Base-by-base conservation (phyloP, 768 basidiomycete species). In the Candolleomyces aberdarensis region DNA sequence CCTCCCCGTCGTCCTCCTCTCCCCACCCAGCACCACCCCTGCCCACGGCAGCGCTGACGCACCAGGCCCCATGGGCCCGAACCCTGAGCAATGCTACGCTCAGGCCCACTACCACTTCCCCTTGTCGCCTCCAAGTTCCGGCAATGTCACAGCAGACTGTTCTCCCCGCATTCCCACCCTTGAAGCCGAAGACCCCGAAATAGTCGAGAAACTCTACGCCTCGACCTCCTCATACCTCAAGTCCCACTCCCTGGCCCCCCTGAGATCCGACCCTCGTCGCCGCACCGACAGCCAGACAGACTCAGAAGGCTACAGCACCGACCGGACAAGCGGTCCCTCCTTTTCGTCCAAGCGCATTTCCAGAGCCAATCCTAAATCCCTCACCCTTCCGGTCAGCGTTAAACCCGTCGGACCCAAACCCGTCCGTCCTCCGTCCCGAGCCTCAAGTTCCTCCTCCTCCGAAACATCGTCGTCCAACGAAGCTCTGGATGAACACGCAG, bases 81-180 rank as follows among this genome's bases (percentile, higher is more conserved):
- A 58, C 41, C 48, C 60, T 44, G 71, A 74, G 53, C 65, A 59
- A 62, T 66, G 72, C n/a, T 65, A 64, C 46, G 17, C 39, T 13
- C 53, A 39, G 53, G 15, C 53, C 8, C 67, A 65, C n/a, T 75
- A 74, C 62, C 71, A 64, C 46, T 82, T 80, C 62, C 80, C 80
- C 1, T 72, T 78, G 49, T 81, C 81, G n/a, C 80, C 81, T 32
- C 75, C 82, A 9, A 77, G 72, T 58, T 80, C 83, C 36, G 74
- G 77, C 29, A 67, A 77, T 31, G 69, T 70, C 43, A 78, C 78
- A 14, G 76, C 77, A 5, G 66, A 69, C 31, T 74, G 80, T 50
- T 80, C 80, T 1, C 76, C 78, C 56, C 69, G 69, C 39, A 61
- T 74, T 6, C 64, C 69, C 31, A 62, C 70, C 10, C 64, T 71